phyloP scores from a whole-genome alignment of 2,329 filamentous ascomycete genomes.

The Alternaria rosae region DNA sequence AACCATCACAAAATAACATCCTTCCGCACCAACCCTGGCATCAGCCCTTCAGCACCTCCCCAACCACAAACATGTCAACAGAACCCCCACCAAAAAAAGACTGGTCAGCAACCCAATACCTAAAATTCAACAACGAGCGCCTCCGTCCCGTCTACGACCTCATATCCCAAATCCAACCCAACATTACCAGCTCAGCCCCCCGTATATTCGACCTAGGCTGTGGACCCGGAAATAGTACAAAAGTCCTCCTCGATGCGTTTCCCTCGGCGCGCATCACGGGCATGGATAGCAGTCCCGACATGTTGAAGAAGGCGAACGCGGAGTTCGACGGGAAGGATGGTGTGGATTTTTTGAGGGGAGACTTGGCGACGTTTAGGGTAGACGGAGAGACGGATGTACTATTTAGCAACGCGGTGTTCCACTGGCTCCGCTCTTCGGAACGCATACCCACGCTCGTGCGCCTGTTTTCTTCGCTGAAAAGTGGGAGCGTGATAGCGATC shows the following conservation, averaged over 20 bases:
- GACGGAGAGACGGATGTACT: conserved; percentile 46
- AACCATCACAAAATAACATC: not conserved
- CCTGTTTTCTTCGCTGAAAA: conserved; percentile 51
- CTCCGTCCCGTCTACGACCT: conserved; percentile 64
- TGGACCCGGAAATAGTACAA: conserved; percentile 67
- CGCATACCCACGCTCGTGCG: conserved; percentile 57
- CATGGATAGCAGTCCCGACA: conserved; percentile 64
- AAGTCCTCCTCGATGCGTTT: conserved; percentile 57
- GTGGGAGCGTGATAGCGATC: conserved; percentile 62
- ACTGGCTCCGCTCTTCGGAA: conserved; percentile 59
- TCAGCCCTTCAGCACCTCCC: not conserved
- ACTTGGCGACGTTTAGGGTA: conserved; percentile 55
- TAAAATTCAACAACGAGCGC: conserved; percentile 63
- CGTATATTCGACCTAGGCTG: conserved; percentile 66
- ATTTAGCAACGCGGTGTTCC: conserved; percentile 66
- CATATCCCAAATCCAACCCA: conserved; percentile 56
- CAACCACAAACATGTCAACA: not conserved
- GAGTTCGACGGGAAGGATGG: conserved; percentile 31
- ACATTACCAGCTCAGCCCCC: conserved; percentile 36
- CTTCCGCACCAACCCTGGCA: no score
- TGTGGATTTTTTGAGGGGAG: conserved; percentile 57
- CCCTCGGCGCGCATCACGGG: conserved; percentile 58
- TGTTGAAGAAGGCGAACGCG: conserved; percentile 60
- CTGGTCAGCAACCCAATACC: conserved; percentile 66
- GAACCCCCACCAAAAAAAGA: conserved; percentile 37